These are phyloP conservation scores for Termitomyces sp. DNA, from an alignment of 768 basidiomycete species.

Conservation along the genomic window DNA sequence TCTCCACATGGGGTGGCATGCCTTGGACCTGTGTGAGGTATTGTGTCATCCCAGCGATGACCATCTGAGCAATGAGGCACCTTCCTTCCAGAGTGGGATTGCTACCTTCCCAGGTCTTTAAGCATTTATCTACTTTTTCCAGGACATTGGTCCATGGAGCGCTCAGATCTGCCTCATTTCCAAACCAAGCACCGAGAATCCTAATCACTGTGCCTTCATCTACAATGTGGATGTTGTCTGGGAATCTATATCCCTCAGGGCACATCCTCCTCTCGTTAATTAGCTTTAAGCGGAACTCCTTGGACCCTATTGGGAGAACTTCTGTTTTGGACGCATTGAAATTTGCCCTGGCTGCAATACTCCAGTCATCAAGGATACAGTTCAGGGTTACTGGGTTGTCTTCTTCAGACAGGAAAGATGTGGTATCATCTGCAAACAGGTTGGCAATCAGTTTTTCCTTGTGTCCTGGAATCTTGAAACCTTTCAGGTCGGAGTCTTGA, in stretches of 20 bases:
- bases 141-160: constrained; percentile 23
- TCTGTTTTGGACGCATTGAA: constrained; percentile 42
- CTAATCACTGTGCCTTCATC: constrained; percentile 26
- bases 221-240: constrained; percentile 22
- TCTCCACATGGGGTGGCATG: constrained; percentile 23
- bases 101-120: constrained; percentile 22
- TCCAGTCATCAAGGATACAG: constrained; percentile 34
- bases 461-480: constrained; percentile 8
- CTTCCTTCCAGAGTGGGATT: constrained; percentile 29
- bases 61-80: constrained; percentile 21
- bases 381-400: constrained; percentile 25
- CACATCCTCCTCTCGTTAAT: neutral
- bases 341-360: constrained; percentile 33
- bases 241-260: constrained; percentile 12
- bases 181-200: constrained; percentile 29
- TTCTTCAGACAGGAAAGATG: constrained; percentile 25
- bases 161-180: constrained; percentile 21
- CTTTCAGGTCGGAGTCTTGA: neutral
- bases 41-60: constrained; percentile 29
- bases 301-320: constrained; percentile 30
- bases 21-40: constrained; percentile 34
- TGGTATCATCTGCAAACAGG: constrained; percentile 43
- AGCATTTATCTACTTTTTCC: constrained; percentile 22
- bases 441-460: constrained; percentile 23
- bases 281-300: neutral